Evolutionary conservation across 257 asterid species (phyloP).

Genomic region (Penstemon eatonii): DNA sequence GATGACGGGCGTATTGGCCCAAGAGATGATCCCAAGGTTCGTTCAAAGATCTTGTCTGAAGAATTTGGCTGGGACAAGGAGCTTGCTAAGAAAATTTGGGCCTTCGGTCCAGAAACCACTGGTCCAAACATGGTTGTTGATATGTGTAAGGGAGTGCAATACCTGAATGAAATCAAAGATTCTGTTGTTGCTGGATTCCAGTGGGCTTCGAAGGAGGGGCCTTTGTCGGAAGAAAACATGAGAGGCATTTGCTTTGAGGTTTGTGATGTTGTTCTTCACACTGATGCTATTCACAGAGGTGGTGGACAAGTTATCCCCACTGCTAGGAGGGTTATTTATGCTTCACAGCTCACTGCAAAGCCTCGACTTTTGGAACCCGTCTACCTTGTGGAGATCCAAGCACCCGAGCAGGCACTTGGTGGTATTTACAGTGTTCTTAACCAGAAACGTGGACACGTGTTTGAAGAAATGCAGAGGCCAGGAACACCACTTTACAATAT

Average conservation of each 20-base stretch:
- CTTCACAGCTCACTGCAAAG: constrained; percentile 18
- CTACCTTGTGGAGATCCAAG: constrained; percentile 15
- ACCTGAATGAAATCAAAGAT: constrained; percentile 18
- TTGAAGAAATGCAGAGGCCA: constrained; percentile 21
- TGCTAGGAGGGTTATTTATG: constrained; percentile 19
- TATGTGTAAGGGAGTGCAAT: constrained; percentile 23
- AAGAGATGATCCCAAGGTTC: constrained; percentile 16
- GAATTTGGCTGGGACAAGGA: constrained; percentile 18
- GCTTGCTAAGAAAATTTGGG: constrained; percentile 18
- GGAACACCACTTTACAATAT: constrained; percentile 19
- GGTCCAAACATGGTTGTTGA: constrained; percentile 22
- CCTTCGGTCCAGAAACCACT: constrained; percentile 12
- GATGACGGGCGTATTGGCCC: constrained; percentile 17
- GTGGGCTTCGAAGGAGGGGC: constrained; percentile 23
- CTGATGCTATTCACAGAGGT: constrained; percentile 24
- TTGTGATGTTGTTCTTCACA: constrained; percentile 17
- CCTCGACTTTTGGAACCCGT: constrained; percentile 19
- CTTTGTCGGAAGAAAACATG: constrained; percentile 16
- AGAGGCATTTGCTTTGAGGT: constrained; percentile 21
- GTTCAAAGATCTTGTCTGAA: constrained; percentile 9
- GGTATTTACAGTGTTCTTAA: constrained; percentile 23
- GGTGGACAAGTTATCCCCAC: constrained; percentile 21
- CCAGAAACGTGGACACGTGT: constrained; percentile 21
- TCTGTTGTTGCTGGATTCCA: constrained; percentile 22
- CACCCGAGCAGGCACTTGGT: constrained; percentile 25